Base-by-base conservation (phyloP, 768 basidiomycete species). In the Boletus rubescentipes region DNA sequence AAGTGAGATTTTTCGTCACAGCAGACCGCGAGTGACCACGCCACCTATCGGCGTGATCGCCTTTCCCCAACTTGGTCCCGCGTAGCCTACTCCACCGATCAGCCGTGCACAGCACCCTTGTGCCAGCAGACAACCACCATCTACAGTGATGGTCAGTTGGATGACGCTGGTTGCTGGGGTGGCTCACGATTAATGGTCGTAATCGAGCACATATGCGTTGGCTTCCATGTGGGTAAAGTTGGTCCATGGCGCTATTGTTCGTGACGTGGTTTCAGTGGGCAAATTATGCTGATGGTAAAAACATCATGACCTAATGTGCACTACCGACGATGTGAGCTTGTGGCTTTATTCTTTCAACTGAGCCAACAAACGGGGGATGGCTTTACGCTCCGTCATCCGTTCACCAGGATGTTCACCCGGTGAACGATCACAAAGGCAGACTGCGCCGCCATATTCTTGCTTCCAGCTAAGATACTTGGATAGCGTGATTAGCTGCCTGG, bases 21-120 rank as follows among this genome's bases (percentile, higher is more conserved):
- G 26, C 6, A 26, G 26, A 26, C 26, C 26, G 26, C 26, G 26
- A 26, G 26, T 26, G 26, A 26, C 26, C 26, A 26, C 26, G 6
- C 6, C 6, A 26, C 26, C 26, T 6, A 30, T 30, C 26, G 26
- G n/a, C 10, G n/a, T 46, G 36, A 31, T 32, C 20, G 11, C 12
- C 6, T 6, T 23, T 23, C 26, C 30, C 20, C 26, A n/a, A 23
- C 20, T 26, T 26, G 4, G 26, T 26, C 46, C 26, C 7, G 18
- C 29, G 16, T 41, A 10, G 16, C n/a, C n/a, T 11, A 20, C 31
- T 29, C 32, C 11, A n/a, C 16, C 8, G 39, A 37, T 34, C 31
- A 46, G 42, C 16, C 36, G 51, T 59, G 51, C 57, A 54, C 11
- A 54, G 57, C 57, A 54, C 43, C 18, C 40, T 36, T 16, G 39